Base-by-base conservation (phyloP, 1,284 basidiomycete genomes). In the Boletus mariae region DNA sequence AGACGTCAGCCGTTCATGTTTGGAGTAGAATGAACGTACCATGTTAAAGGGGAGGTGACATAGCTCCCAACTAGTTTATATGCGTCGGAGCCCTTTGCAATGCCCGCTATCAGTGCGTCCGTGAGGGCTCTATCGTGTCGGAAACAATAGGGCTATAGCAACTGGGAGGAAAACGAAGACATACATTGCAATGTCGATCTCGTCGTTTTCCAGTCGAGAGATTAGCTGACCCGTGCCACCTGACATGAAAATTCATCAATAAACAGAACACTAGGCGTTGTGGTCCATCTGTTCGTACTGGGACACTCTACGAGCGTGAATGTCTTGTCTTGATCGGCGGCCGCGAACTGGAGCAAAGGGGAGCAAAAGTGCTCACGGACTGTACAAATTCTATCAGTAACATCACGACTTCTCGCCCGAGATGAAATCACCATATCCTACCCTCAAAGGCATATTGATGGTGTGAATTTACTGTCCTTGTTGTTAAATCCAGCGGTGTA, bases 31-130 rank as follows among this genome's bases (percentile, higher is more conserved):
- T 10, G 31, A 23, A 52, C 47, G 45, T 57, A 85, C 93, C 93
- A 96, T 73, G 92, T 87, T 43, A 95, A 75, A 4, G 92, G 90
- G 8, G 90, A 92, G 0, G 83, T 83, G 48, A 98, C 95, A 67
- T 95, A 98, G 65, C 90, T 92, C 3, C 96, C 95, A 3, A 96
- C 86, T 13, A 98, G 85, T 69, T 90, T 93, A 73, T 97, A 98
- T 13, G 88, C 84, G 49, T 80, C 79, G 0, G 90, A 89, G 9
- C 68, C 65, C 44, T 80, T 82, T 11, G 92, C 93, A 49, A 98
- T 92, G 0, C 95, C 96, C 45, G 94, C 90, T 59, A 98, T 94
- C 37, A 98, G 76, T 0, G 92, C 85, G 69, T 98, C 96, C 0
- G 96, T 98, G 49, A 99, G 82, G 0, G 95, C 96, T 58, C 93